Percentiles rank a stretch among this genome's conserved stretches.
phyloP scores from a whole-genome alignment of 768 basidiomycete genomes.

The Cubamyces lactineus region DNA sequence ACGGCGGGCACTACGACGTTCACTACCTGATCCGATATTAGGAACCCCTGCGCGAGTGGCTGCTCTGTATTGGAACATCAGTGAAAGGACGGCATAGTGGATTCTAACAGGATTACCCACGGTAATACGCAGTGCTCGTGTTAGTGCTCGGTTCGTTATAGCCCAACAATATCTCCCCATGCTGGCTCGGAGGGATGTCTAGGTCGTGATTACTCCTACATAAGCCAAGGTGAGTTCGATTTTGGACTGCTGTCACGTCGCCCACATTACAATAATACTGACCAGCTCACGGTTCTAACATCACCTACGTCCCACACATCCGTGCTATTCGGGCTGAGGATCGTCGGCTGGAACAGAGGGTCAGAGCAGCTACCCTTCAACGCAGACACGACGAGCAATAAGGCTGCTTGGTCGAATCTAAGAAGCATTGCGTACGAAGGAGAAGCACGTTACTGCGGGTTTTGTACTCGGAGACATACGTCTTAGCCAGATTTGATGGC shows the following conservation, averaged over 20 bases:
- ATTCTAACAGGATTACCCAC: not conserved
- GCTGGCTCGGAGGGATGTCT: not conserved
- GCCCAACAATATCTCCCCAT: not conserved
- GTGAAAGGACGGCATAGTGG: not conserved
- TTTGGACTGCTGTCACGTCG: not conserved
- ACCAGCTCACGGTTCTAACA: conserved; percentile 9
- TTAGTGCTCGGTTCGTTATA: not conserved
- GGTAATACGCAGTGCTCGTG: not conserved
- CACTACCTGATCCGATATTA: not conserved
- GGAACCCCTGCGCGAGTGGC: conserved; percentile 9
- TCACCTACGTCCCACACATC: conserved; percentile 10
- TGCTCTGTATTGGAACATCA: not conserved
- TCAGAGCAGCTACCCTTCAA: too few relatives aligned
- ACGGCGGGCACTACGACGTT: not conserved
- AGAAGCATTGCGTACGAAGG: not conserved
- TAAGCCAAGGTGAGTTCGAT: not conserved
- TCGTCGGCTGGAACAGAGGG: conserved; percentile 4
- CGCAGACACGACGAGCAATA: not conserved
- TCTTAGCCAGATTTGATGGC: not conserved
- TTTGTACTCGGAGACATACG: not conserved
- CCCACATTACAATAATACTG: not conserved
- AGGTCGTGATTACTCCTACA: not conserved
- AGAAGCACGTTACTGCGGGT: too few relatives aligned
- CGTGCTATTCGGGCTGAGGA: conserved; percentile 5
- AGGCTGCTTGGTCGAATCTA: not conserved